phyloP scores from a whole-genome alignment of 2,329 filamentous ascomycete genomes.

The Thelonectria blattea region DNA sequence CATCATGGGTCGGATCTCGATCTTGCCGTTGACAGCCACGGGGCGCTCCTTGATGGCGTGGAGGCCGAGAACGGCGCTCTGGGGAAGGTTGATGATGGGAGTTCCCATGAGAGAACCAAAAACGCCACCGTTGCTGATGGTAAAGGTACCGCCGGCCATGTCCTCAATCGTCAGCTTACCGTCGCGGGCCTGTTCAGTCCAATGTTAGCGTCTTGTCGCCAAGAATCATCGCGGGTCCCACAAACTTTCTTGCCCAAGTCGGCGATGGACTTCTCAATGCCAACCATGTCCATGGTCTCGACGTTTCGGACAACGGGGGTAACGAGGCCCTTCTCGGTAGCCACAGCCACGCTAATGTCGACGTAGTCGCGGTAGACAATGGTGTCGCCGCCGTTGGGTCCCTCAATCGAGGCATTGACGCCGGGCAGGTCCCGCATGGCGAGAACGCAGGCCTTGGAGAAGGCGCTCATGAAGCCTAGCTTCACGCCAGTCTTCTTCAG shows the following conservation, averaged over 20 bases:
- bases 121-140: slow-evolving; percentile 95
- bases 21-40: slow-evolving; percentile 88
- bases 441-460: slow-evolving; percentile 85
- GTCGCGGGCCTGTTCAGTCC: slow-evolving; percentile 71
- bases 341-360: slow-evolving; percentile 95
- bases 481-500: slow-evolving; percentile 97
- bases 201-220: neutral
- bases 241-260: slow-evolving; percentile 92
- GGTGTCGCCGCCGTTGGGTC: slow-evolving; percentile 91
- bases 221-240: neutral
- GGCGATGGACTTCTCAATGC: slow-evolving; percentile 89
- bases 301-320: slow-evolving; percentile 96
- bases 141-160: slow-evolving; percentile 98
- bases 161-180: slow-evolving; percentile 98
- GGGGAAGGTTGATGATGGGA: slow-evolving; percentile 96
- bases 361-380: slow-evolving; percentile 99
- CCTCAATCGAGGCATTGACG: slow-evolving; percentile 97
- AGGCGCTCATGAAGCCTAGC: slow-evolving; percentile 99
- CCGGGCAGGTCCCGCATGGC: slow-evolving; percentile 95
- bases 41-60: slow-evolving; percentile 97
- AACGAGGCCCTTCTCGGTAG: slow-evolving; percentile 95
- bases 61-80: slow-evolving; percentile 88
- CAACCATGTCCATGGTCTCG: slow-evolving; percentile 85
- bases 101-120: slow-evolving; percentile 98
- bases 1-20: slow-evolving; percentile 99